These are phyloP conservation scores for Stachybotrys echinatus DNA, from an alignment of 2,329 filamentous ascomycete species.

Conservation along the genomic window DNA sequence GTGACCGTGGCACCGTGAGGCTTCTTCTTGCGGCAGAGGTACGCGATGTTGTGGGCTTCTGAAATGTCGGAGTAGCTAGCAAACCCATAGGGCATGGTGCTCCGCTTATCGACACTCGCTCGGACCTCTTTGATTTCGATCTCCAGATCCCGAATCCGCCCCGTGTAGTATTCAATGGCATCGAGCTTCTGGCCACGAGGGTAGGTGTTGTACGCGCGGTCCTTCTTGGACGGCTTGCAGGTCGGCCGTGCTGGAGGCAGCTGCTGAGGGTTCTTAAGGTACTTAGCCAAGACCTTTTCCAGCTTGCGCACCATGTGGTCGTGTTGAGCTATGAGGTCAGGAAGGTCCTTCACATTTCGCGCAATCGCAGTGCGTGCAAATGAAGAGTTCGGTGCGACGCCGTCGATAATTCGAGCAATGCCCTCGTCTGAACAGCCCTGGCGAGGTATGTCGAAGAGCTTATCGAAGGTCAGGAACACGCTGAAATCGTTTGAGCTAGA, in stretches of 20 bases:
- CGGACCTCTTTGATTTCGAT: conserved; percentile 79
- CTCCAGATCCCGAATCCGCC: conserved; percentile 78
- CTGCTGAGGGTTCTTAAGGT: conserved; percentile 79
- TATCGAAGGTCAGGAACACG: conserved; percentile 12
- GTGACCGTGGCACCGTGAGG: conserved; percentile 71
- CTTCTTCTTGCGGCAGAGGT: conserved; percentile 72
- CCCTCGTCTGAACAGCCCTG: conserved; percentile 79
- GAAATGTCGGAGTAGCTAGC: conserved; percentile 86
- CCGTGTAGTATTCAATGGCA: conserved; percentile 87
- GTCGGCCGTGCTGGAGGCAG: conserved; percentile 72
- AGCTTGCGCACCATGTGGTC: conserved; percentile 74
- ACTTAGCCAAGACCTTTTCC: conserved; percentile 80
- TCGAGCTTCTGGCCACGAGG: conserved; percentile 74
- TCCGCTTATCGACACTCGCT: conserved; percentile 75
- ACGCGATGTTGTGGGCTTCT: conserved; percentile 85
- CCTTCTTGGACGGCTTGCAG: conserved; percentile 76
- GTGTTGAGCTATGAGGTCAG: conserved; percentile 79
- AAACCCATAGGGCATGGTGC: conserved; percentile 88
- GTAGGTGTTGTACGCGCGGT: conserved; percentile 60
- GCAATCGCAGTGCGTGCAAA: conserved; percentile 78
- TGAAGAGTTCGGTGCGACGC: conserved; percentile 71
- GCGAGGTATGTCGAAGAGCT: conserved; percentile 80
- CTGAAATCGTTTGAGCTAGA: neutral
- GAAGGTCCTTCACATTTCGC: conserved; percentile 86
- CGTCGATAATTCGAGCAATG: conserved; percentile 75